Percentiles rank a stretch among this genome's conserved stretches.
These are phyloP conservation scores for Neodidymelliopsis sp. DNA, from an alignment of 2,329 filamentous ascomycete genomes.

Conservation along the genomic window DNA sequence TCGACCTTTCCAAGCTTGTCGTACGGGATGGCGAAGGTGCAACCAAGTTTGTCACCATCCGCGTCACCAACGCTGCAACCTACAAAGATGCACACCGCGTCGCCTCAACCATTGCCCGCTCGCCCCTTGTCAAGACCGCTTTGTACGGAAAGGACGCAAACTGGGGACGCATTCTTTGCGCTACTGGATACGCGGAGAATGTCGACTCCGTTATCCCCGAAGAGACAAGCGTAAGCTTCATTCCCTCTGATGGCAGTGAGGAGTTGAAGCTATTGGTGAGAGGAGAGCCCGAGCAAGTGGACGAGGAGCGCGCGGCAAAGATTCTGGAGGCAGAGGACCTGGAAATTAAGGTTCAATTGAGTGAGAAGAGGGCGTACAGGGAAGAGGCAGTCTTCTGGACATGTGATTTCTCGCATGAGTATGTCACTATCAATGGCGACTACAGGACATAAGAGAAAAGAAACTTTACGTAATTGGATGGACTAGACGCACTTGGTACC, in stretches of 20 bases:
- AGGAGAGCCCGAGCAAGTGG: conserved; percentile 80
- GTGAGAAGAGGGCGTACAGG: conserved; percentile 62
- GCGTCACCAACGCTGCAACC: conserved; percentile 75
- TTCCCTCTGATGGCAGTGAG: conserved; percentile 77
- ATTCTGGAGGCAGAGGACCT: conserved; percentile 79
- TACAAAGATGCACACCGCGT: conserved; percentile 78
- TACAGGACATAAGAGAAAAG: conserved; percentile 65
- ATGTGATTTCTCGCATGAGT: conserved; percentile 87
- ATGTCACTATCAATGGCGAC: conserved; percentile 73
- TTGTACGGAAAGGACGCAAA: conserved; percentile 97
- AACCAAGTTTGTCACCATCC: conserved; percentile 96
- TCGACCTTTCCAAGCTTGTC: conserved; percentile 87
- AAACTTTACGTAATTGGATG: too few species aligned
- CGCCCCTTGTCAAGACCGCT: conserved; percentile 94
- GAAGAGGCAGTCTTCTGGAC: conserved; percentile 81
- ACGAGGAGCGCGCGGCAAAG: conserved; percentile 78
- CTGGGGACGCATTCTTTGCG: conserved; percentile 96
- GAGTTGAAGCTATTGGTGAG: conserved; percentile 80
- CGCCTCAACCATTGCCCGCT: conserved; percentile 86
- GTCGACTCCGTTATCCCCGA: conserved; percentile 71
- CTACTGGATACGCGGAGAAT: conserved; percentile 80
- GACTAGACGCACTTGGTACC: too few species aligned
- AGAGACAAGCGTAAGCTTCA: conserved; percentile 78
- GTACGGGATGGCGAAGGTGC: conserved; percentile 97
- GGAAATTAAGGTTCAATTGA: conserved; percentile 78